These are phyloP conservation scores for Choricystis sp. DNA, from an alignment of 139 green algal genomes.

Conservation along the genomic window DNA sequence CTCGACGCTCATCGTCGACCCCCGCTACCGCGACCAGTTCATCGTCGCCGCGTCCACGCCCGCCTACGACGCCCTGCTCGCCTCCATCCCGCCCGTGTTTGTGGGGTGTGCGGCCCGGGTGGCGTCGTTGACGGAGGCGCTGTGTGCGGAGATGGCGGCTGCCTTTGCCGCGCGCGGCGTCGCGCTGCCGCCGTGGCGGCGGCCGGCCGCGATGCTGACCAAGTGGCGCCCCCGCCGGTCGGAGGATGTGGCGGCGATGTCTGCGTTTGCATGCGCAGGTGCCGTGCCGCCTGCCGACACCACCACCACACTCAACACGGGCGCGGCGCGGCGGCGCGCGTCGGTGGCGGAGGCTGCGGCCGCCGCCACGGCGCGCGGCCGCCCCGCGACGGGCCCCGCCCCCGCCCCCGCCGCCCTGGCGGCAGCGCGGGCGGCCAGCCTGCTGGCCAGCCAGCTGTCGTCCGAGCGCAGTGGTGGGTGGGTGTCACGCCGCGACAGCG, in stretches of 20 bases:
- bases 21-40: constrained; percentile 42
- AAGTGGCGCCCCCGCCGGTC: constrained; percentile 40
- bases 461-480: not conserved
- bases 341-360: not conserved
- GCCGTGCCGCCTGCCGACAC: not conserved
- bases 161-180: constrained; percentile 20
- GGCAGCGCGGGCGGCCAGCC: too few species aligned
- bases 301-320: too few species aligned
- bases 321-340: constrained; percentile 13
- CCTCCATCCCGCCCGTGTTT: constrained; percentile 15
- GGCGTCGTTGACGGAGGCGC: constrained; percentile 17
- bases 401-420: too few species aligned
- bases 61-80: constrained; percentile 24
- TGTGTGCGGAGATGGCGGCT: constrained; percentile 28
- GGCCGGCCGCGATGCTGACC: constrained; percentile 25
- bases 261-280: too few species aligned
- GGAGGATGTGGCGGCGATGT: constrained; percentile 15
- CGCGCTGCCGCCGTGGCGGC: constrained; percentile 37
- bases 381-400: too few species aligned
- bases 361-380: too few species aligned
- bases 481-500: not conserved
- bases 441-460: not conserved
- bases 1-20: constrained; percentile 41
- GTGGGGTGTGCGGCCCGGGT: constrained; percentile 15
- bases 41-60: constrained; percentile 30